Evolutionary conservation across 2,329 filamentous ascomycete genomes (phyloP), one percentile per base, ranked within the genome.

Genomic region (Clonostachys chloroleuca): DNA sequence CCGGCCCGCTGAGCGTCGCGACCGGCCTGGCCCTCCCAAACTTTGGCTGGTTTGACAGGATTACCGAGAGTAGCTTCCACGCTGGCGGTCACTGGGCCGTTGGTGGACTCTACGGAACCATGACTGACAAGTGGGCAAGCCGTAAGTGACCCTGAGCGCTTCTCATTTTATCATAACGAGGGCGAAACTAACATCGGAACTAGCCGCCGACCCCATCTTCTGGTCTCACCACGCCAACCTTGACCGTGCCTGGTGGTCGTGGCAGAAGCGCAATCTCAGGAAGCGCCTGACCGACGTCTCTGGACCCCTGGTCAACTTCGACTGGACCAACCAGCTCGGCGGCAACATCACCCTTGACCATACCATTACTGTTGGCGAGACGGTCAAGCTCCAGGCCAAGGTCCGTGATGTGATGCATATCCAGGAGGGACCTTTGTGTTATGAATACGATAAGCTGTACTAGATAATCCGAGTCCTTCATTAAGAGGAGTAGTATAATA

Each of bases 141-240:
- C 49, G 24, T 30, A 30, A 30, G 24, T 30, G 9, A 30, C 24
- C 24, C 24, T 30, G 9, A 30, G 24, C 9, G 9, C 10, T 30
- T 30, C 3, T 39, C 14, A 18, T 50, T 40, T 30, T 46, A 48
- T 36, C 43, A 48, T 16, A 45, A 53, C 14, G 49, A 49, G 39
- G 49, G 48, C 30, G 34, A 14, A 4, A n/a, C 36, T 18, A 8
- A 39, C 36, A 43, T 45, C 5, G 12, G 7, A 9, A 41, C 12
- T 18, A 20, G 18, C 41, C 36, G 13, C 30, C 51, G 54, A 56
- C 33, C 54, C 54, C 16, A 47, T 56, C 8, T 56, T 56, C 45
- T 56, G 52, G 40, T 47, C 55, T 5, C 54, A 56, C 13, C 54
- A 55, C 43, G 34, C 49, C 7, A 52, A 55, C 41, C 48, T 56